These are phyloP conservation scores for Tetraselmis chui DNA, from an alignment of 139 green algal genomes.

Conservation along the genomic window DNA sequence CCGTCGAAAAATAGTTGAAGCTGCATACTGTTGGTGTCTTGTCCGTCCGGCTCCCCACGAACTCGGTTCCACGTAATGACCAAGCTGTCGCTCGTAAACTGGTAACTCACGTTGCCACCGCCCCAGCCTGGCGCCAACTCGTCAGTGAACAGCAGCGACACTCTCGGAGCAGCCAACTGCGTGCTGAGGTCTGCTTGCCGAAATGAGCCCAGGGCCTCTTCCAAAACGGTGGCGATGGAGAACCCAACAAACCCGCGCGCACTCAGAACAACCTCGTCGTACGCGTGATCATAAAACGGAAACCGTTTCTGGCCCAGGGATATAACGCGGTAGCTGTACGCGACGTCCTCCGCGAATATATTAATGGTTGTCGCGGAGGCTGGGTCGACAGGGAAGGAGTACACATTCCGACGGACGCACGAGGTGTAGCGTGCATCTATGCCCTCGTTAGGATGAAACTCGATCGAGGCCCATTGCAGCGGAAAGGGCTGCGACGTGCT, in stretches of 20 bases:
- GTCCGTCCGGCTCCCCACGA: too few relatives aligned
- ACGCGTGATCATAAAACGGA: neutral
- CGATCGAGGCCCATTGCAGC: neutral
- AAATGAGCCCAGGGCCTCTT: neutral
- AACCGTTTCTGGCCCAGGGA: neutral
- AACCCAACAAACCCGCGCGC: neutral
- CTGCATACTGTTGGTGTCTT: neutral
- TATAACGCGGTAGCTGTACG: neutral
- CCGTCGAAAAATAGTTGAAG: neutral
- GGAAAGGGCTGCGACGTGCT: neutral
- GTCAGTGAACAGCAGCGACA: neutral
- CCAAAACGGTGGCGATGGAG: neutral
- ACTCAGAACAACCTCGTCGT: neutral
- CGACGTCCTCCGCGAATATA: neutral
- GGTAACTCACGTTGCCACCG: neutral
- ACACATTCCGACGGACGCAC: neutral
- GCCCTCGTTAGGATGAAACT: neutral
- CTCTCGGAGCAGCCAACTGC: neutral
- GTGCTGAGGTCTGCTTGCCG: neutral
- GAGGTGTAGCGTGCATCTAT: neutral
- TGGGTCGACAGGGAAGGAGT: neutral
- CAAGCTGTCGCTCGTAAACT: neutral
- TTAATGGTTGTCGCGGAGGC: neutral
- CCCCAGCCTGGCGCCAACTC: neutral
- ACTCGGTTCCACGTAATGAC: neutral